A percentile compares a stretch with the other conserved stretches of the same genome.
These are phyloP conservation scores for Striga asiatica DNA, from an alignment of 257 asterid species.

Conservation along the genomic window DNA sequence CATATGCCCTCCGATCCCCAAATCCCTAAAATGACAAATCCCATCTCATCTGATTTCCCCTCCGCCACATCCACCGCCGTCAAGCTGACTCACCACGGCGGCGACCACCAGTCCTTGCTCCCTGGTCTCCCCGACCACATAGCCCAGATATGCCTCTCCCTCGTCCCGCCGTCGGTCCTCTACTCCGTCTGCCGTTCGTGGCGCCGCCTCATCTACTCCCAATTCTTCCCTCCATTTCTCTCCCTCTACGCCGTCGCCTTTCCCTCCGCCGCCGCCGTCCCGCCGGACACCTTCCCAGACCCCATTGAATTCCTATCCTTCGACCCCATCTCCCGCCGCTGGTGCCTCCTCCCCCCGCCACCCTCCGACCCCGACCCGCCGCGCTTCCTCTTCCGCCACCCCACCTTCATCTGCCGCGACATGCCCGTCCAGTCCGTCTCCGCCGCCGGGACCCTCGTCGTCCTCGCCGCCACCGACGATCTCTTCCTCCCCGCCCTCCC, in stretches of 20 bases:
- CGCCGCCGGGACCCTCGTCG: conserved; percentile 39
- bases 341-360: conserved; percentile 52
- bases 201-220: conserved; percentile 68
- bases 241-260: conserved; percentile 50
- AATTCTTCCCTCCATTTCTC: conserved; percentile 62
- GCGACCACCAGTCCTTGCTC: conserved; percentile 22
- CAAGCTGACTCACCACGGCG: conserved; percentile 19
- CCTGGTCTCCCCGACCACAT: conserved; percentile 71
- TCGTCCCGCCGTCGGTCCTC: conserved; percentile 40
- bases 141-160: conserved; percentile 49
- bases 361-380: conserved; percentile 37
- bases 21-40: conserved; percentile 35
- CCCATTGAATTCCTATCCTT: conserved; percentile 34
- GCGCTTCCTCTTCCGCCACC: conserved; percentile 53
- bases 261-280: conserved; percentile 8
- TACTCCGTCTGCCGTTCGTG: conserved; percentile 57
- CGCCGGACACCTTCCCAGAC: conserved; percentile 11
- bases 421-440: conserved; percentile 58
- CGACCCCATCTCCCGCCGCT: conserved; percentile 54
- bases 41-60: conserved; percentile 7
- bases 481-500: conserved; percentile 55
- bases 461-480: conserved; percentile 64
- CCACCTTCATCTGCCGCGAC: conserved; percentile 64
- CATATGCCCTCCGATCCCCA: not conserved
- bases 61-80: conserved; percentile 20